Conservation (phyloP, 2,329 filamentous ascomycete species). For the Colletotrichum sp. region DNA sequence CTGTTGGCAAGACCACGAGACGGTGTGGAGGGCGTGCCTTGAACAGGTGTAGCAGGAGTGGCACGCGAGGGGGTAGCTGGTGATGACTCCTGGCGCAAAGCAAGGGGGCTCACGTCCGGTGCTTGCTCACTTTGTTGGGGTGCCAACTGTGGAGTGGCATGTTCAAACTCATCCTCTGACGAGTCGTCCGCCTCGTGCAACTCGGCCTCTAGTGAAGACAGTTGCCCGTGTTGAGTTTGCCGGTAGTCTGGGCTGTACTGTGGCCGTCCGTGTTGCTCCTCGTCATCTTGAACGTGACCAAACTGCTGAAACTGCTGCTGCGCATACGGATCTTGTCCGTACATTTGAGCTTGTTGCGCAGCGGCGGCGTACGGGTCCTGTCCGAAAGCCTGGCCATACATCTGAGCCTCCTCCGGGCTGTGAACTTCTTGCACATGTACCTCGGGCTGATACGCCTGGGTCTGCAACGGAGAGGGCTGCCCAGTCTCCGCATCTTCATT, state of each 20-base stretch:
- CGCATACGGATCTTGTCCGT: not conserved
- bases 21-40: constrained; percentile 18
- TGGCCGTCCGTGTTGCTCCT: not conserved
- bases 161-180: not conserved
- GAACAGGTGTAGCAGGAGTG: not conserved
- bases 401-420: not conserved
- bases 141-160: constrained; percentile 20
- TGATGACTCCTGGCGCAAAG: constrained; percentile 16
- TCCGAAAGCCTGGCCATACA: not conserved
- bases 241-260: not conserved
- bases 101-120: constrained; percentile 23
- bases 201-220: not conserved
- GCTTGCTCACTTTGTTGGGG: constrained; percentile 10
- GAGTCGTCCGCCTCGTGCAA: not conserved
- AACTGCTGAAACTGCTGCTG: not conserved
- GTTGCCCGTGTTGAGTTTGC: not conserved
- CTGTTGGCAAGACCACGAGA: constrained; percentile 31
- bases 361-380: not conserved
- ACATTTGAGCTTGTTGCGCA: not conserved
- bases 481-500: not conserved
- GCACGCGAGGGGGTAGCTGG: constrained; percentile 4
- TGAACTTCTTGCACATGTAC: not conserved
- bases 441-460: not conserved
- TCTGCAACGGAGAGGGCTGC: not conserved
- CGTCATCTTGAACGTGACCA: not conserved